Evolutionary conservation across 805 yeast genomes (phyloP).

Genomic region (Sugiyamaella floridensis): DNA sequence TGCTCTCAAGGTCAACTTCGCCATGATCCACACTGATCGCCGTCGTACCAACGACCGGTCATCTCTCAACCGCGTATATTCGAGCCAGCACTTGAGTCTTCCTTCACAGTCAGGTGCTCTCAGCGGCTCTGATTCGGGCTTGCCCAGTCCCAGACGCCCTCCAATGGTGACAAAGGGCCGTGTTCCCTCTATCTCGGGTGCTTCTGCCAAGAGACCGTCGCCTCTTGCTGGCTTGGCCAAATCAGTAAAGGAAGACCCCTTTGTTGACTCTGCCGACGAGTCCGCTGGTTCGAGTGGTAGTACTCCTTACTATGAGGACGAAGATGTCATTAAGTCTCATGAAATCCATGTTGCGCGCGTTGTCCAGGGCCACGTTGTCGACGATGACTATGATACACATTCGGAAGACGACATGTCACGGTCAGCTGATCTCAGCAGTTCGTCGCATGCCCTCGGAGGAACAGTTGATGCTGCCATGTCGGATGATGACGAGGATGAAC

Average conservation of each 20-base stretch:
- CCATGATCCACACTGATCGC: slow-evolving; percentile 98
- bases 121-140: background rate
- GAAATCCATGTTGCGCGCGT: slow-evolving; percentile 88
- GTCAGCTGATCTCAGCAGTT: slow-evolving; percentile 16
- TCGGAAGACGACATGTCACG: slow-evolving; percentile 3
- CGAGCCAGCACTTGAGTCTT: slow-evolving; percentile 1
- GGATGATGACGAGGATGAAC: slow-evolving; percentile 82
- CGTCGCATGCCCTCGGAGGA: slow-evolving; percentile 64
- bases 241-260: background rate
- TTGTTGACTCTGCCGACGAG: background rate
- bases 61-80: slow-evolving; percentile 28
- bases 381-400: slow-evolving; percentile 51
- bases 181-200: background rate
- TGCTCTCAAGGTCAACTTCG: slow-evolving; percentile 88
- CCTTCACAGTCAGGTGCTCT: background rate
- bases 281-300: background rate
- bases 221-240: background rate
- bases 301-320: slow-evolving; percentile 16
- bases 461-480: slow-evolving; percentile 66
- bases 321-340: slow-evolving; percentile 19
- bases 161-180: background rate
- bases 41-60: slow-evolving; percentile 68
- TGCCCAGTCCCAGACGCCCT: background rate
- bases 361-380: slow-evolving; percentile 94
- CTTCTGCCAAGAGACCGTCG: background rate